Percentiles rank a stretch among this genome's conserved stretches.
phyloP scores from a whole-genome alignment of 2,329 filamentous ascomycete genomes.

The Domatiomyces globalis region DNA sequence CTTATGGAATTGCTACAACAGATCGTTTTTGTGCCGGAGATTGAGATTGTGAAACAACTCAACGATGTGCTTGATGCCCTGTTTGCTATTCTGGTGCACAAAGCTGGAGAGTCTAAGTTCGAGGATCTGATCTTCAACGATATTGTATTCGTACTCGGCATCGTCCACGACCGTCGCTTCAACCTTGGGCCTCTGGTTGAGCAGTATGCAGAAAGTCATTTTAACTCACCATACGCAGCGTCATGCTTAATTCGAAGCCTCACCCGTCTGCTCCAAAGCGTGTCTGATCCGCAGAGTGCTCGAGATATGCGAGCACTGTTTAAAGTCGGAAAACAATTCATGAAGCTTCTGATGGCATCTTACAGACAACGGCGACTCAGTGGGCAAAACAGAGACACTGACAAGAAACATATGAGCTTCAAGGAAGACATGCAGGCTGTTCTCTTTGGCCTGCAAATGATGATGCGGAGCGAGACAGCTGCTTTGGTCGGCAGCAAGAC shows the following conservation, averaged over 20 bases:
- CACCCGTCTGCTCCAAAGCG: slow-evolving; percentile 65
- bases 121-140: slow-evolving; percentile 88
- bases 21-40: slow-evolving; percentile 86
- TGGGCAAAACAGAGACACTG: slow-evolving; percentile 38
- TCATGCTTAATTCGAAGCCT: slow-evolving; percentile 79
- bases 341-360: slow-evolving; percentile 83
- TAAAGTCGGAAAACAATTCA: slow-evolving; percentile 83
- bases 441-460: slow-evolving; percentile 73
- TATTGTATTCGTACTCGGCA: slow-evolving; percentile 75
- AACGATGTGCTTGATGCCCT: slow-evolving; percentile 79
- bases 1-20: slow-evolving; percentile 63
- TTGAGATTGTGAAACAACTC: slow-evolving; percentile 90
- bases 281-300: slow-evolving; percentile 68
- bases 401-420: slow-evolving; percentile 42
- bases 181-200: slow-evolving; percentile 84
- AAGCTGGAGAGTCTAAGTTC: slow-evolving; percentile 80
- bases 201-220: slow-evolving; percentile 72
- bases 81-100: slow-evolving; percentile 80
- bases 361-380: slow-evolving; percentile 76
- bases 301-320: slow-evolving; percentile 78
- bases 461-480: slow-evolving; percentile 79
- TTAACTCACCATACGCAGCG: slow-evolving; percentile 87
- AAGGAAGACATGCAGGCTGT: slow-evolving; percentile 70
- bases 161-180: slow-evolving; percentile 87
- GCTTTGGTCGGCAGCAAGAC: slow-evolving; percentile 89